Percentiles rank a stretch among this genome's conserved stretches.
Evolutionary conservation across 169 alveolate species (phyloP).

Genomic region (Cryptosporidium andersoni): DNA sequence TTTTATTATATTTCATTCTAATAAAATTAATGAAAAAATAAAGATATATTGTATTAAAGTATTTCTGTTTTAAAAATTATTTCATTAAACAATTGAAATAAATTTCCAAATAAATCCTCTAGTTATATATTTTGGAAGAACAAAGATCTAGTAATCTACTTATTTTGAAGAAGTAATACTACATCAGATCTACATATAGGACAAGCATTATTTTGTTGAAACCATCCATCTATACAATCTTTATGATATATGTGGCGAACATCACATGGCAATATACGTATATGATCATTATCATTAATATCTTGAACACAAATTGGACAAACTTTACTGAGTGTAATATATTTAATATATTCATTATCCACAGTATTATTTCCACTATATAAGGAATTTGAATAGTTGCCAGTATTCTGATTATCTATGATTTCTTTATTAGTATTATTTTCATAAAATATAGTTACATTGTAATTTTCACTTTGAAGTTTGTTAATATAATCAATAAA

Average conservation of each 20-base stretch:
- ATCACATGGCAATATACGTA: constrained; percentile 61
- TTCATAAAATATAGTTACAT: constrained; percentile 53
- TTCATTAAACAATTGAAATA: too few relatives aligned
- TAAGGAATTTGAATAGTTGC: background rate
- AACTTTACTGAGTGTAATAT: constrained; percentile 46
- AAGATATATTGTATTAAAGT: too few relatives aligned
- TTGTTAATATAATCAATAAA: constrained; percentile 44
- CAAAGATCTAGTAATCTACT: too few relatives aligned
- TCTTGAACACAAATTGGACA: constrained; percentile 70
- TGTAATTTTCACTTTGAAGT: constrained; percentile 4
- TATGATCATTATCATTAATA: constrained; percentile 45
- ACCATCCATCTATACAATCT: constrained; percentile 70
- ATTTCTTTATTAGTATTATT: constrained; percentile 16
- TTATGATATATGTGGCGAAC: constrained; percentile 44
- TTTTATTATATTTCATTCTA: too few relatives aligned
- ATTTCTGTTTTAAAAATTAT: too few relatives aligned
- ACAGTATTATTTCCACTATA: background rate
- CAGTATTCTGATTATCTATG: background rate
- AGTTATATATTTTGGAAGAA: too few relatives aligned
- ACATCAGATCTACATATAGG: constrained; percentile 69
- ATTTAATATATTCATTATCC: background rate
- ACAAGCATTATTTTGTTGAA: constrained; percentile 61
- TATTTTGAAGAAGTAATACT: constrained; percentile 1
- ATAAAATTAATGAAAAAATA: too few relatives aligned
- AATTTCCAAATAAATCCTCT: too few relatives aligned